Percentiles rank a stretch among this genome's conserved stretches.
Conservation (phyloP, 2,329 filamentous ascomycete species). For the Pseudogymnoascus sp. region DNA sequence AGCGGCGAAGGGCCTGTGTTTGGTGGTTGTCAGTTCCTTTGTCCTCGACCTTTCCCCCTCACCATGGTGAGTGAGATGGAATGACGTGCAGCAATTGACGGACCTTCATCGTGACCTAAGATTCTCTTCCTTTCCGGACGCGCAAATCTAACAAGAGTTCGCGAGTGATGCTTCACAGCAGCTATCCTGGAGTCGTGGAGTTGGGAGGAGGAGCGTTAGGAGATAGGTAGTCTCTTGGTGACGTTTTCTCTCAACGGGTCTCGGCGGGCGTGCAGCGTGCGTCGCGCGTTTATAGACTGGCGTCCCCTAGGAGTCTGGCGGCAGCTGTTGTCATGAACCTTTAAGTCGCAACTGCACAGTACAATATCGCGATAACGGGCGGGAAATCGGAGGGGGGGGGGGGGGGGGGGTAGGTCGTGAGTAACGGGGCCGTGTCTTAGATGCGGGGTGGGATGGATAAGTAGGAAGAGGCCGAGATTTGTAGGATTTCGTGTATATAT, state of each 20-base stretch:
- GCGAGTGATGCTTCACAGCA: not conserved
- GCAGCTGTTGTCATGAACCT: not conserved
- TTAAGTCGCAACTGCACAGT: not conserved
- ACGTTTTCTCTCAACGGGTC: not conserved
- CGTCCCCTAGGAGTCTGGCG: not conserved
- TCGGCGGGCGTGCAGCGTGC: not conserved
- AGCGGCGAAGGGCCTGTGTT: conserved; percentile 52
- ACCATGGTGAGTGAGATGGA: not conserved
- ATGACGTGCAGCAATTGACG: not conserved
- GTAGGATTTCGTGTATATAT: not conserved
- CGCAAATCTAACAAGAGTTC: not conserved
- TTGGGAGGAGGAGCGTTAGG: not conserved
- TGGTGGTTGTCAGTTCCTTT: not conserved
- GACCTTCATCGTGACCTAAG: not conserved
- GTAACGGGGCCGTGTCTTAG: not conserved
- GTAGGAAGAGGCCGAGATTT: not conserved
- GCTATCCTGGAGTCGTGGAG: not conserved
- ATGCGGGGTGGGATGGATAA: not conserved
- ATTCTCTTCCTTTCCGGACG: not conserved
- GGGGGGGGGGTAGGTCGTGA: not conserved
- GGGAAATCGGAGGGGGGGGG: not conserved
- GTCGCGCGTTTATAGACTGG: not conserved
- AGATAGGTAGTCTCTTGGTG: not conserved
- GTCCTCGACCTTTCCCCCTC: not conserved
- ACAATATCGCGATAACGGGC: not conserved